Base-by-base conservation (phyloP, 169 alveolate species). In the Cryptosporidium sp. region DNA sequence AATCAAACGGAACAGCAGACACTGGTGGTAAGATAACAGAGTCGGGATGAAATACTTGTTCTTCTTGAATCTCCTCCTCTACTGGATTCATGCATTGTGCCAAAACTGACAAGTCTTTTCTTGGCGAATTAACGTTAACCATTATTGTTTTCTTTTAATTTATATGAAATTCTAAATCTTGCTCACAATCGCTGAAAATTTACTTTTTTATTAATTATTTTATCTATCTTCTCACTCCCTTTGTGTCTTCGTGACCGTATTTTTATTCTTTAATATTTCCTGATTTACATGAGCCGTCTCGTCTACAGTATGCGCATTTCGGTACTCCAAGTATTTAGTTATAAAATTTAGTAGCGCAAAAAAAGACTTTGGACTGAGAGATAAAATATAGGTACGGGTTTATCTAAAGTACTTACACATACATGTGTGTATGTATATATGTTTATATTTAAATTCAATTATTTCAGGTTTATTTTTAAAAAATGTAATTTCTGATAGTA, bases 11-110 rank as follows among this genome's bases (percentile, higher is more conserved):
- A 21, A 80, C 74, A 18, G 71, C 89, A 43, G 89, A 80, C 0
- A 80, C 89, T 2, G 89, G 89, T 29, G 89, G 89, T 26, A 80
- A 23, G 5, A 80, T 80, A 26, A 80, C 89, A 10, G 89, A 80
- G 43, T 80, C 89, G 9, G 89, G 89, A n/a, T 80, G 89, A 48
- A 80, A 80, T 21, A 80, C 75, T 8, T 62, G 62, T 26, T 80
- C 89, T 31, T 80, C 89, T 35, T n/a, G 51, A 8, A 31, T 43
- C 68, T 80, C 67, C 39, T 80, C 75, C n/a, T 31, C 73, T 5
- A 43, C 41, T 5, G 89, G 89, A 29, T 59, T 65, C 75, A 80
- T 62, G 26, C 89, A 80, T n/a, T 80, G 89, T 43, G 75, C 48
- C 45, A 80, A 45, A 21, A 80, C 37, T n/a, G 89, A 80, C 12